A percentile compares a stretch with the other conserved stretches of the same genome.
Conservation (phyloP, 1,284 basidiomycete species). For the Cerioporus squamosus region DNA sequence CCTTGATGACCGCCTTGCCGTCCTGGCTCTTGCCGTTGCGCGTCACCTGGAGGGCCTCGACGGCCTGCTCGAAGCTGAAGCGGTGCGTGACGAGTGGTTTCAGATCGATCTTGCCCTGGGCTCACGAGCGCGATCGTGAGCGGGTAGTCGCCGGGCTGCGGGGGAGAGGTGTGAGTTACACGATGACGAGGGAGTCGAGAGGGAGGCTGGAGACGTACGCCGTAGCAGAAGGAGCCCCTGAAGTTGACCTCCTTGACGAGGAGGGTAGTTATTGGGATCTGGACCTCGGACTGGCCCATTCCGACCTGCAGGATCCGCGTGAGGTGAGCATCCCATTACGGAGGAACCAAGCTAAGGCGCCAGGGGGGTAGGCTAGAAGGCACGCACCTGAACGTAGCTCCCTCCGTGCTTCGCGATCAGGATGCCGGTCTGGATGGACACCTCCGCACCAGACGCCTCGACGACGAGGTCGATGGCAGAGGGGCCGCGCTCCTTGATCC, state of each 20-base stretch:
- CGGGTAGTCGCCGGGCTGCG: constrained; percentile 82
- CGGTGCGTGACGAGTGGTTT: constrained; percentile 90
- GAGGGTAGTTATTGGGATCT: constrained; percentile 63
- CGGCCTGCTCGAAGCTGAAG: constrained; percentile 78
- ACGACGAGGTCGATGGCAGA: constrained; percentile 73
- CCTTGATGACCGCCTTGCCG: constrained; percentile 75
- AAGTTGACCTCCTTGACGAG: constrained; percentile 80
- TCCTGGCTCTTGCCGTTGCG: constrained; percentile 80
- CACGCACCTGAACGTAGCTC: constrained; percentile 67
- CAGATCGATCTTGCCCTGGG: constrained; percentile 81
- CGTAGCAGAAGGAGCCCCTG: constrained; percentile 89
- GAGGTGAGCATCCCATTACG: not conserved
- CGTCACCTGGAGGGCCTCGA: constrained; percentile 81
- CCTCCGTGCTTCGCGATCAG: constrained; percentile 76
- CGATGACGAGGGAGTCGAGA: not conserved
- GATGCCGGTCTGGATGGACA: constrained; percentile 84
- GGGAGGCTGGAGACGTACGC: constrained; percentile 48
- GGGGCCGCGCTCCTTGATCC: constrained; percentile 62
- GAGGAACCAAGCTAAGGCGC: no score
- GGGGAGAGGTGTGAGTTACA: constrained; percentile 1
- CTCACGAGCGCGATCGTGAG: constrained; percentile 84
- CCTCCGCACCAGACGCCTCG: constrained; percentile 90
- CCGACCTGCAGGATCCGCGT: constrained; percentile 58
- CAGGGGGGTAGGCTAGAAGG: not conserved
- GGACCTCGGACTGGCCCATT: constrained; percentile 70